Conservation (phyloP, 306 rosid genomes). For the Quercus bicolor region DNA sequence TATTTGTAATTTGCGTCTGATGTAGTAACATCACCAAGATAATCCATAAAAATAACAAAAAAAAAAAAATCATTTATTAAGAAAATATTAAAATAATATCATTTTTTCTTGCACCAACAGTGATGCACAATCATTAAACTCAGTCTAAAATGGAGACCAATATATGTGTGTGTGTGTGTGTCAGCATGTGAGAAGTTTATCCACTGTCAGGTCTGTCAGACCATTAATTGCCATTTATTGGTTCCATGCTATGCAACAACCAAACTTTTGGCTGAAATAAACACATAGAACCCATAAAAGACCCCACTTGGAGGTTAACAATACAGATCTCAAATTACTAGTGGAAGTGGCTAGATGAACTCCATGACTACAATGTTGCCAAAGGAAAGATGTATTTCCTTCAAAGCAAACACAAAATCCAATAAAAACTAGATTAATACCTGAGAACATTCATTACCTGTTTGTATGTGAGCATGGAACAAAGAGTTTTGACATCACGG, state of each 20-base stretch:
- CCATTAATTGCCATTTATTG: not conserved
- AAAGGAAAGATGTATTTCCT: not conserved
- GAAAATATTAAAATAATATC: not conserved
- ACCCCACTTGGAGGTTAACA: not conserved
- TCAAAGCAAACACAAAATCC: not conserved
- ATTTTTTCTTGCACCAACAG: not conserved
- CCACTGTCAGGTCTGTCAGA: not conserved
- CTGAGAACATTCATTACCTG: conserved; percentile 44
- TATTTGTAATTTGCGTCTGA: not conserved
- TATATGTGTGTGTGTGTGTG: not conserved
- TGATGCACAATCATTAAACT: not conserved
- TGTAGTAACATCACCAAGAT: not conserved
- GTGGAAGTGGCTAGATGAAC: not conserved
- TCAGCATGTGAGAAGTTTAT: not conserved
- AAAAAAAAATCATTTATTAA: not conserved
- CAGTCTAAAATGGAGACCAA: not conserved
- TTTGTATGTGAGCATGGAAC: conserved; percentile 94
- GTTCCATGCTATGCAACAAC: not conserved
- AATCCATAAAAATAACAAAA: not conserved
- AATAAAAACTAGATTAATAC: not conserved
- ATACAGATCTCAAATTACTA: not conserved
- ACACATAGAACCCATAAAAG: not conserved
- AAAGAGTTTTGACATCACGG: conserved; percentile 80
- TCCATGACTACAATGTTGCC: not conserved
- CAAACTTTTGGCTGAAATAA: not conserved